Conservation (phyloP, 2,329 filamentous ascomycete genomes). For the Colletotrichum eremochloae region DNA sequence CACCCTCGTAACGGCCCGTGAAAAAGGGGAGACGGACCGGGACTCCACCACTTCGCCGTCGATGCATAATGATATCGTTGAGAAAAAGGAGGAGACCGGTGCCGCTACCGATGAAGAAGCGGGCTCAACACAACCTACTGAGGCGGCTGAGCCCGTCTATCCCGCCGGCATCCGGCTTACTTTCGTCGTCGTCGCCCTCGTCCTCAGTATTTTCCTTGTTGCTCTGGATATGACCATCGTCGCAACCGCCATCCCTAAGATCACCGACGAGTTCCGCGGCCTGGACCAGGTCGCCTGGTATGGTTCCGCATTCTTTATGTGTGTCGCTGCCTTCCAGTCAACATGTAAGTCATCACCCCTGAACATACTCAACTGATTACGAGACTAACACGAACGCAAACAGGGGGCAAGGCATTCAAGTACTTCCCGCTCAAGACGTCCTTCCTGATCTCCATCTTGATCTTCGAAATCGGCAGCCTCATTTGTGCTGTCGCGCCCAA, state of each 20-base stretch:
- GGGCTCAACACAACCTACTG: constrained; percentile 16
- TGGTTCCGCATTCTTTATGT: constrained; percentile 67
- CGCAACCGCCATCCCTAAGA: constrained; percentile 69
- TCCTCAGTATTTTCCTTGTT: constrained; percentile 63
- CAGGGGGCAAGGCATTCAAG: constrained; percentile 62
- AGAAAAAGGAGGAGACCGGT: constrained; percentile 35
- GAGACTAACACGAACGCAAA: constrained; percentile 44
- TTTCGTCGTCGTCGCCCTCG: constrained; percentile 61
- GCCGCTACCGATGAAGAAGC: constrained; percentile 37
- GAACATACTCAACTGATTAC: constrained; percentile 30
- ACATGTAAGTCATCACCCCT: constrained; percentile 48
- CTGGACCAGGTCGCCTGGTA: constrained; percentile 71
- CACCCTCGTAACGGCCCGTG: constrained; percentile 29
- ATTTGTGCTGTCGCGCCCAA: constrained; percentile 64
- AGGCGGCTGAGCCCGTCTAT: constrained; percentile 52
- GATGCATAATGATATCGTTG: constrained; percentile 20
- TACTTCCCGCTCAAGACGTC: constrained; percentile 66
- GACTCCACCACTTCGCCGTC: constrained; percentile 40
- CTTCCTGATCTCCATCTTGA: constrained; percentile 61
- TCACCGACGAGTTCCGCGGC: constrained; percentile 65
- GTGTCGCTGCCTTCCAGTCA: constrained; percentile 59
- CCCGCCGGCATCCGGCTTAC: constrained; percentile 55
- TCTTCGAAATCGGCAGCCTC: constrained; percentile 68
- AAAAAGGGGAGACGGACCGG: constrained; percentile 28
- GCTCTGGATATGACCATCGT: constrained; percentile 67